Evolutionary conservation across 2,329 filamentous ascomycete genomes (phyloP), one percentile per base, ranked within the genome.

Genomic region (Penicillium sp.): DNA sequence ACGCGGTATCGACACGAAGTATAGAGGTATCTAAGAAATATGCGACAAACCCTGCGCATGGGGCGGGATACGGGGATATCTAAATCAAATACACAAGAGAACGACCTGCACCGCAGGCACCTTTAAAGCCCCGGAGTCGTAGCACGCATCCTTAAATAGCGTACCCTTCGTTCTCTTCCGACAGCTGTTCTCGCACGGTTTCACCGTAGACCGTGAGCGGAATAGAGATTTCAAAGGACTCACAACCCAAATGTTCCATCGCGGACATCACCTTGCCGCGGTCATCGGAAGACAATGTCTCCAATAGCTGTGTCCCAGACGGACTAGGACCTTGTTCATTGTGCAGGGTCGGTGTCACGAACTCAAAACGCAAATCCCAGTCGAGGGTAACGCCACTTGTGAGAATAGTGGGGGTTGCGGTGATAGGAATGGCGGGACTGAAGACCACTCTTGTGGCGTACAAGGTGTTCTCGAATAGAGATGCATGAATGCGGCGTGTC

Each of bases 351-450:
- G 89, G 86, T 5, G 92, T 92, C 24, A 96, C 91, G 72, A 99
- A 99, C 72, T 97, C 92, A 51, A 99, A 84, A 1, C 90, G 80
- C 30, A 99, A 77, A 69, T 88, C 89, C 94, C 94, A 99, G 60
- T 90, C 88, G 24, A 96, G 76, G 57, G 83, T 88, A 4, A 99
- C 83, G 2, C 92, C 92, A 55, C 85, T 95, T 0, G 94, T 99
- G 42, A 95, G 82, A 61, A 99, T 95, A 57, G 94, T 91, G 0
- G 94, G 94, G 0, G 92, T 96, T 0, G 90, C 91, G 13, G 80
- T 81, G 16, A 88, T 81, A 0, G 94, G 94, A 44, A 99, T 91
- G 0, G 89, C 88, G 0, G 91, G 88, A 8, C 80, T 86, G 64
- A 97, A 96, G 6, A 89, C 84, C 20, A 92, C 79, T 44, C 90